phyloP scores from a whole-genome alignment of 352 stramenopile species.

The Halophytophthora batemanensis region DNA sequence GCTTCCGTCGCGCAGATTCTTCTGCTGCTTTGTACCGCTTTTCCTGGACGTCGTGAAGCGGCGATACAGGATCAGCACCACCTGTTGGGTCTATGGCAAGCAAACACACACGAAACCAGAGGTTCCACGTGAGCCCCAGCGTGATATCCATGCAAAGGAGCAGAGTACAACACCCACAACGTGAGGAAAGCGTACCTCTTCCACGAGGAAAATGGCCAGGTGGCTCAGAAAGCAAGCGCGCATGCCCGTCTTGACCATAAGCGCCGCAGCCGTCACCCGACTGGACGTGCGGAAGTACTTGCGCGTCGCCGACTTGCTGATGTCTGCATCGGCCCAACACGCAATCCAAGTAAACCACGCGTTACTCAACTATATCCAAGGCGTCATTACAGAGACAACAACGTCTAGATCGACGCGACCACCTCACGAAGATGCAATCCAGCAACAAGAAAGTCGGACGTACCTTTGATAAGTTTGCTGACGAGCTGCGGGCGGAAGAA shows the following conservation, averaged over 20 bases:
- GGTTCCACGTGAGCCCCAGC: not conserved
- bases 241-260: constrained; percentile 83
- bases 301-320: constrained; percentile 70
- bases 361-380: constrained; percentile 3
- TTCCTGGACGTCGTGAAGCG: constrained; percentile 39
- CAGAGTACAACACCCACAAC: not conserved
- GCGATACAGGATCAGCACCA: constrained; percentile 70
- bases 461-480: constrained; percentile 83
- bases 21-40: constrained; percentile 32
- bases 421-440: constrained; percentile 2
- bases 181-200: constrained; percentile 50
- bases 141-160: not conserved
- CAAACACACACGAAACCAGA: constrained; percentile 2
- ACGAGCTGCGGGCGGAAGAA: constrained; percentile 55
- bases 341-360: not conserved
- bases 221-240: constrained; percentile 69
- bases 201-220: constrained; percentile 79
- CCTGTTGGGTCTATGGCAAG: constrained; percentile 51
- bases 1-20: constrained; percentile 36
- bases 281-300: constrained; percentile 76
- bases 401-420: not conserved
- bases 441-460: not conserved
- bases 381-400: not conserved
- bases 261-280: constrained; percentile 36
- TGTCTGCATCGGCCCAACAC: constrained; percentile 28